Conservation (phyloP, 2,329 filamentous ascomycete species). For the Calonectria hongkongensis region DNA sequence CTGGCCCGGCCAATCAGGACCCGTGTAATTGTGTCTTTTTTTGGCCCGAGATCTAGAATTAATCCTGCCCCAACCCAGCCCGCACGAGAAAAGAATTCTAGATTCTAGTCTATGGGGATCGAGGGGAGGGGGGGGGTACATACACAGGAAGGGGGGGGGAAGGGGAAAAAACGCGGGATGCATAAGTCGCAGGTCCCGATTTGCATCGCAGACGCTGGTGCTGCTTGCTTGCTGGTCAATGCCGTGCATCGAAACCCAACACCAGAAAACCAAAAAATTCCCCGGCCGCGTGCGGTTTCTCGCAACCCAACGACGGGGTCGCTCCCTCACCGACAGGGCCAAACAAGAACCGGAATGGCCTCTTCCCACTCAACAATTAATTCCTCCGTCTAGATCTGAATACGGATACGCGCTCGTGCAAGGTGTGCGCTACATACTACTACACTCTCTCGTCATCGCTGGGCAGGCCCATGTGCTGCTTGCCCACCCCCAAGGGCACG, state of each 20-base stretch:
- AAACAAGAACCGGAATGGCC: not conserved
- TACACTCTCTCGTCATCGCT: not conserved
- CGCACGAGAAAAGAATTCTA: constrained; percentile 7
- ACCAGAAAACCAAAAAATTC: not conserved
- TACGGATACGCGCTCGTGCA: not conserved
- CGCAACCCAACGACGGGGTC: not conserved
- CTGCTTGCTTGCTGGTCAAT: not conserved
- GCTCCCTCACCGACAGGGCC: not conserved
- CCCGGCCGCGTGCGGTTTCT: not conserved
- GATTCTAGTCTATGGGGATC: constrained; percentile 4
- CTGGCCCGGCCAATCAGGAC: constrained; percentile 20
- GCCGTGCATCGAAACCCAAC: constrained; percentile 18
- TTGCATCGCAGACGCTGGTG: constrained; percentile 1
- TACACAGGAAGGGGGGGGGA: not conserved
- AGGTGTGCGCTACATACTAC: too few species aligned
- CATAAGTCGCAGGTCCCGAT: constrained; percentile 11
- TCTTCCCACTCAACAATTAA: too few species aligned
- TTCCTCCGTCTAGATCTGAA: constrained; percentile 9
- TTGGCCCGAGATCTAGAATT: constrained; percentile 25
- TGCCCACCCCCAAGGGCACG: not conserved
- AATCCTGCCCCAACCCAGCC: constrained; percentile 24
- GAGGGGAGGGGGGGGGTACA: too few species aligned
- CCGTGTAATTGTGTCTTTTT: not conserved
- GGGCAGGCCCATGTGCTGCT: not conserved
- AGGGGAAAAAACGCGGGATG: not conserved